Percentiles rank a stretch among this genome's conserved stretches.
These are phyloP conservation scores for Aegilops umbellulata DNA, from an alignment of 176 grass and related monocot genomes.

Conservation along the genomic window DNA sequence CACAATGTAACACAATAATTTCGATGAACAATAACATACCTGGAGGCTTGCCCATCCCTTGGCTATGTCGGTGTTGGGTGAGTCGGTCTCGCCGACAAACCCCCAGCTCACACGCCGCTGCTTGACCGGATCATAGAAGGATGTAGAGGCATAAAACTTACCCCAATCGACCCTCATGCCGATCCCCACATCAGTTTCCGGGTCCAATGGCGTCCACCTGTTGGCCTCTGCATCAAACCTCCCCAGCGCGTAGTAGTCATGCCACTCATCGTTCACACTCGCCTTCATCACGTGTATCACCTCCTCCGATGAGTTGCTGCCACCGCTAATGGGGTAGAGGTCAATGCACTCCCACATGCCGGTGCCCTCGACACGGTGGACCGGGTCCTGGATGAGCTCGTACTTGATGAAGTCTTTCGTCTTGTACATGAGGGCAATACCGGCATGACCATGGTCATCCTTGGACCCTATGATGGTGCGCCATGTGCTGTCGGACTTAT, in stretches of 20 bases:
- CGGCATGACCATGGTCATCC: not conserved
- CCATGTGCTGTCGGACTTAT: not conserved
- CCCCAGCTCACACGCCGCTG: not conserved
- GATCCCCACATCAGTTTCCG: not conserved
- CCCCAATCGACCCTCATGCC: not conserved
- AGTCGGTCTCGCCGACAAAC: not conserved
- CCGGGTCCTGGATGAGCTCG: not conserved
- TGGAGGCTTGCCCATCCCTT: not conserved
- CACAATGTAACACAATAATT: not conserved
- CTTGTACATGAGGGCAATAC: not conserved
- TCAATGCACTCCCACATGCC: conserved; percentile 7
- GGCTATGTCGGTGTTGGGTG: not conserved
- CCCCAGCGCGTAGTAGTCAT: not conserved
- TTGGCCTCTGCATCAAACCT: not conserved
- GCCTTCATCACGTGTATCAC: not conserved
- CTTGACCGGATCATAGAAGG: not conserved
- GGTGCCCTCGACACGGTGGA: not conserved
- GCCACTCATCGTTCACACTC: not conserved
- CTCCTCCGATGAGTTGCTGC: not conserved
- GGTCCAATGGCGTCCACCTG: not conserved
- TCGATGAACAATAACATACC: not conserved
- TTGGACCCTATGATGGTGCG: not conserved
- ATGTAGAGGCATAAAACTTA: not conserved
- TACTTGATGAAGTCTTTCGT: not conserved
- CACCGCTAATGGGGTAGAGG: not conserved